A percentile compares a stretch with the other conserved stretches of the same genome.
Evolutionary conservation across 129 eudicot genomes (phyloP).

Genomic region (Erigeron canadensis): DNA sequence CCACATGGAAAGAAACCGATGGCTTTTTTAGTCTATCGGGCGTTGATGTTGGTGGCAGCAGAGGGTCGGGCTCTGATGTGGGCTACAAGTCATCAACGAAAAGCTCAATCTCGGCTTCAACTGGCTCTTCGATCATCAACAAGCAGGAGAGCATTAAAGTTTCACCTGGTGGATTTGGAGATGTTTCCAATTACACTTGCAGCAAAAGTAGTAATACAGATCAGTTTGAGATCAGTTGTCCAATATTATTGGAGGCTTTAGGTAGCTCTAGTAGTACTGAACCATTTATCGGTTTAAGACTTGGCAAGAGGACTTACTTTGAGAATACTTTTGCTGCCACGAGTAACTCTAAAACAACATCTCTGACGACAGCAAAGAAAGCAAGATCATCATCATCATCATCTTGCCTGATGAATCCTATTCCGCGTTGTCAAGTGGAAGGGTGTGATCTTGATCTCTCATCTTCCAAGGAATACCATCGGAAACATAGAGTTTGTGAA

Average conservation of each 20-base stretch:
- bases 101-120: slow-evolving; percentile 84
- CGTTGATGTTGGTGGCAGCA: slow-evolving; percentile 41
- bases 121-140: slow-evolving; percentile 59
- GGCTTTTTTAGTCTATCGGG: slow-evolving; percentile 63
- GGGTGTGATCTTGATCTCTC: slow-evolving; percentile 88
- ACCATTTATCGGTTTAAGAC: slow-evolving; percentile 64
- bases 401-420: slow-evolving; percentile 41
- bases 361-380: slow-evolving; percentile 48
- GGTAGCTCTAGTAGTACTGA: slow-evolving; percentile 70
- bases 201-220: no score
- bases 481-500: slow-evolving; percentile 87
- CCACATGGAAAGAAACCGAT: slow-evolving; percentile 54
- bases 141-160: slow-evolving; percentile 39
- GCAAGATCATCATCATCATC: slow-evolving; percentile 48
- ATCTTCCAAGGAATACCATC: slow-evolving; percentile 79
- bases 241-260: slow-evolving; percentile 52
- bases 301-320: slow-evolving; percentile 79
- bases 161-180: slow-evolving; percentile 38
- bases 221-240: no score
- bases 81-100: slow-evolving; percentile 60
- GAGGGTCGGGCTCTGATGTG: slow-evolving; percentile 50
- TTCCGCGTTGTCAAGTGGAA: slow-evolving; percentile 76
- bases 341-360: slow-evolving; percentile 35
- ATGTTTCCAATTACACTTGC: slow-evolving; percentile 26
- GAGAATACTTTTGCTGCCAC: slow-evolving; percentile 46